Conservation (phyloP, 2,329 filamentous ascomycete species). For the Aspergillus pseudotamarii region DNA sequence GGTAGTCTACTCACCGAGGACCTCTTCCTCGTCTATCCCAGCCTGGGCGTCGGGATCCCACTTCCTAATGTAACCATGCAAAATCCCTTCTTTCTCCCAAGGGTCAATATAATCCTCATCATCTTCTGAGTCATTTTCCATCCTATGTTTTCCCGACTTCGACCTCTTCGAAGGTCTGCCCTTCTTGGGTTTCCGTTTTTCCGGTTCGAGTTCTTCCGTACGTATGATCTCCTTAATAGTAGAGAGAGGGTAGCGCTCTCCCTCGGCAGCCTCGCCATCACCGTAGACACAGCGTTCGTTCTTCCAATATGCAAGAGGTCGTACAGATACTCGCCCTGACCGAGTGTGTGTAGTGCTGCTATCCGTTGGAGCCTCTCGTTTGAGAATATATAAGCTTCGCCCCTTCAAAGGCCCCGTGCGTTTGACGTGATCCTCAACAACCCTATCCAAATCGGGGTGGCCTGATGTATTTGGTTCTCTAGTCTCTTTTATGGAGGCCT, state of each 20-base stretch:
- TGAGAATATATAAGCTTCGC: slow-evolving; percentile 54
- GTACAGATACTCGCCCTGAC: slow-evolving; percentile 76
- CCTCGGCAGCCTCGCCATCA: slow-evolving; percentile 59
- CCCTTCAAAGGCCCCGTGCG: slow-evolving; percentile 50
- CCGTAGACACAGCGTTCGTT: slow-evolving; percentile 78
- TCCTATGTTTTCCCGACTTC: slow-evolving; percentile 38
- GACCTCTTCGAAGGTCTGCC: slow-evolving; percentile 38
- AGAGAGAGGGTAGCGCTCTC: slow-evolving; percentile 64
- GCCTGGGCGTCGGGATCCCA: slow-evolving; percentile 46
- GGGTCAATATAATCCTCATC: slow-evolving; percentile 44
- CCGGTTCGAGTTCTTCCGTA: slow-evolving; percentile 62
- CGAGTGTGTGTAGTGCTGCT: slow-evolving; percentile 65
- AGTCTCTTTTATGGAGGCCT: slow-evolving; percentile 26
- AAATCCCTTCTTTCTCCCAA: slow-evolving; percentile 49
- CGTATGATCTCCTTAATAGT: slow-evolving; percentile 78
- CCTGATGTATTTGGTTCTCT: slow-evolving; percentile 29
- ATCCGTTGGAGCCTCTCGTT: slow-evolving; percentile 55
- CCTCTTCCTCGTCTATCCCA: slow-evolving; percentile 42
- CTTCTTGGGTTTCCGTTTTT: slow-evolving; percentile 41
- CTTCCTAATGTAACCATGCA: slow-evolving; percentile 47
- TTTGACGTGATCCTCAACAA: slow-evolving; percentile 48
- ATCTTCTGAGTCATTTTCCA: slow-evolving; percentile 41
- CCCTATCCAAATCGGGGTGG: slow-evolving; percentile 43
- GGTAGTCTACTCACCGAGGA: slow-evolving; percentile 33
- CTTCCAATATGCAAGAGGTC: slow-evolving; percentile 82